Conservation (phyloP, 2,329 filamentous ascomycete species). For the Arthrobotrys sphaeroides region DNA sequence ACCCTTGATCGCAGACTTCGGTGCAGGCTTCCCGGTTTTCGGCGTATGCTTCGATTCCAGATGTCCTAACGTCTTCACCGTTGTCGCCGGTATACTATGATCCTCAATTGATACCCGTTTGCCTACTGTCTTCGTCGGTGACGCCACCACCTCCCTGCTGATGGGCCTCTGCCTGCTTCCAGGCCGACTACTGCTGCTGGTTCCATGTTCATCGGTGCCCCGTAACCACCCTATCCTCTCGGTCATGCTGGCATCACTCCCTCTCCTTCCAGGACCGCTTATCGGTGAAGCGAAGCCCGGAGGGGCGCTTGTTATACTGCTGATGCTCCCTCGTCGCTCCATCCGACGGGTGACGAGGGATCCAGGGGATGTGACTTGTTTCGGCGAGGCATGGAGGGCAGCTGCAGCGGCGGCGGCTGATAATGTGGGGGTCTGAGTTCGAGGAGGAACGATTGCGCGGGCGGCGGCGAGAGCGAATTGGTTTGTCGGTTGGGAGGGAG, state of each 20-base stretch:
- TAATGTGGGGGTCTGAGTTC: slow-evolving; percentile 43
- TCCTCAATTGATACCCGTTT: slow-evolving; percentile 20
- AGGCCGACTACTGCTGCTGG: slow-evolving; percentile 10
- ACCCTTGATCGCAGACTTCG: slow-evolving; percentile 12
- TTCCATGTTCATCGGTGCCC: slow-evolving; percentile 11
- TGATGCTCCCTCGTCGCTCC: slow-evolving; percentile 43
- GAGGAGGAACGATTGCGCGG: slow-evolving; percentile 35
- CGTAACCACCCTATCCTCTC: slow-evolving; percentile 51
- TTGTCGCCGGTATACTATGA: background rate
- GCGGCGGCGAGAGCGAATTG: slow-evolving; percentile 54
- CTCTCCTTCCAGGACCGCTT: slow-evolving; percentile 13
- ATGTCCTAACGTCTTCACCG: background rate
- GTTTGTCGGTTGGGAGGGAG: slow-evolving; percentile 35
- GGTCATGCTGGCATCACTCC: slow-evolving; percentile 45
- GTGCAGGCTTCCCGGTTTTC: slow-evolving; percentile 10
- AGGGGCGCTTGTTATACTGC: slow-evolving; percentile 35
- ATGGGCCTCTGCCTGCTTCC: slow-evolving; percentile 28
- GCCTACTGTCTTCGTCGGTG: slow-evolving; percentile 6
- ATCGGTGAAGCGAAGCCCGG: slow-evolving; percentile 6
- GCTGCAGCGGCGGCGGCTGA: slow-evolving; percentile 48
- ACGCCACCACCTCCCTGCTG: slow-evolving; percentile 23
- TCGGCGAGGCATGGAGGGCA: slow-evolving; percentile 52
- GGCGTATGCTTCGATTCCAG: slow-evolving; percentile 31
- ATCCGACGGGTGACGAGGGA: slow-evolving; percentile 50
- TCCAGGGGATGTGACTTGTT: slow-evolving; percentile 48